Base-by-base conservation (phyloP, 2,329 filamentous ascomycete species). In the Fusarium sp. region DNA sequence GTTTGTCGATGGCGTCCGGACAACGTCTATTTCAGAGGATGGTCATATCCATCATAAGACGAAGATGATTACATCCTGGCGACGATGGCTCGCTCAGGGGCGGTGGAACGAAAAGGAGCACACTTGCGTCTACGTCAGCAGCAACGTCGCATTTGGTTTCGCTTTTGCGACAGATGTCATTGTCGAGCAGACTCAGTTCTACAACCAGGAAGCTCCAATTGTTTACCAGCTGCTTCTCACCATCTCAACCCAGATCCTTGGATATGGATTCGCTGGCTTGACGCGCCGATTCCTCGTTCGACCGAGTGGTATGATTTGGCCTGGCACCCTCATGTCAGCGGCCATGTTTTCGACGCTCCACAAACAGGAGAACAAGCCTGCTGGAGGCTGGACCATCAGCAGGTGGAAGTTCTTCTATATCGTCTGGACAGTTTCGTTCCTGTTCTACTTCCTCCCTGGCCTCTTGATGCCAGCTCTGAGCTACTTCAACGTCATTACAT, bases 271-370 rank as follows among this genome's bases (percentile, higher is more conserved):
- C 80, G 95, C 95, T 59, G 95, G 95, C 2, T 86, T 97, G 50
- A 94, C 94, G 2, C 88, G 94, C 66, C 90, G 93, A 59, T 97
- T 95, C 80, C 87, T 97, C 6, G 94, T 97, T 32, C 90, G 94
- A 30, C 95, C 95, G 0, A 94, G 93, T 71, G 94, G 94, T 68
- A 97, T 97, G 93, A 95, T 97, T 57, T 97, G 95, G 95, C 95
- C 95, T 1, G 93, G 93, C 25, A 97, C 95, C 0, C 86, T 97
- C 59, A 95, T 96, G 88, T 96, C 94, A 22, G 94, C 94, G 1
- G 92, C 94, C 77, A 95, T 97, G 93, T 97, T 97, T 78, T 92
- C 91, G 5, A 96, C 94, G 0, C 87, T 97, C 59, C 95, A 97
- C 82, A 95, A 93, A 78, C 91, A 95, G 70, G 92, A 95, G 79